phyloP scores from a whole-genome alignment of 202 grass and related monocot species.

The Panicum virgatum region DNA sequence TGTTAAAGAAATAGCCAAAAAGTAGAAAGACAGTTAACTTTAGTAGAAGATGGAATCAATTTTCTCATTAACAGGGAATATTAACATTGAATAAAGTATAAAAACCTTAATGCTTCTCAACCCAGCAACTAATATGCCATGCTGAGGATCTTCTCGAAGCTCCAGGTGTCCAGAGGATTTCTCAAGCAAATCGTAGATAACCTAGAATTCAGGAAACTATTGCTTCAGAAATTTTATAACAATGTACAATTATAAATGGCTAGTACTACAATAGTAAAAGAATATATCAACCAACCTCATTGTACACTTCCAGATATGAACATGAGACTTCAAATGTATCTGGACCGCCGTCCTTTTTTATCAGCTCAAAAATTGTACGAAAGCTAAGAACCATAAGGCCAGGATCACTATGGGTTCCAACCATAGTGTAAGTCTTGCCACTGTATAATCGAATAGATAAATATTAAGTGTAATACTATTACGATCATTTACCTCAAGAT shows the following conservation, averaged over 20 bases:
- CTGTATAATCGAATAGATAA: conserved; percentile 52
- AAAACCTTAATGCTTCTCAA: conserved; percentile 97
- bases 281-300: conserved; percentile 68
- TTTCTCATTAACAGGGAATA: conserved; percentile 11
- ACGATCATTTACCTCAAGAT: background rate
- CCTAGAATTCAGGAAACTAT: conserved; percentile 61
- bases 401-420: conserved; percentile 82
- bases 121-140: conserved; percentile 96
- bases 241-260: background rate
- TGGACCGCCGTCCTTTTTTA: conserved; percentile 70
- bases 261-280: background rate
- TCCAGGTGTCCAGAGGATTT: conserved; percentile 98
- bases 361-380: conserved; percentile 96
- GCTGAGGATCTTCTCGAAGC: conserved; percentile 94
- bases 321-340: conserved; percentile 96
- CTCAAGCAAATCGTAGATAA: conserved; percentile 99
- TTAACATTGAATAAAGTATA: conserved; percentile 29
- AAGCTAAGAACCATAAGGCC: conserved; percentile 99
- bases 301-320: conserved; percentile 99
- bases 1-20: background rate
- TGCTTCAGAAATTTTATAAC: conserved; percentile 26
- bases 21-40: background rate
- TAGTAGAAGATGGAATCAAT: background rate
- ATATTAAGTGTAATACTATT: conserved; percentile 34
- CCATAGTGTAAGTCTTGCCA: conserved; percentile 99